phyloP scores from a whole-genome alignment of 1,284 basidiomycete genomes.

The Ustilago bromivora region DNA sequence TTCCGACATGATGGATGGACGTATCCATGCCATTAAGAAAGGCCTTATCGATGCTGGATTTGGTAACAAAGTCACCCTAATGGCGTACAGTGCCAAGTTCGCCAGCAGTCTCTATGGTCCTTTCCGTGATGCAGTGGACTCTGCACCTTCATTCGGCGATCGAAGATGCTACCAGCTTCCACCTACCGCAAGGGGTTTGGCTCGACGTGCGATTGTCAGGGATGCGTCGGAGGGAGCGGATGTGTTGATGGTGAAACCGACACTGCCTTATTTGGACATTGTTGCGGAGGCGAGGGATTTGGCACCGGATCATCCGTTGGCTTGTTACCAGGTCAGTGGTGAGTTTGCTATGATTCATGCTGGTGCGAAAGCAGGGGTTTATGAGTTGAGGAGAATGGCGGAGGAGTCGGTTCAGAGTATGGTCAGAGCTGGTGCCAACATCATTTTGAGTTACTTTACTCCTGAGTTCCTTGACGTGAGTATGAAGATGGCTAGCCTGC shows the following conservation, averaged over 20 bases:
- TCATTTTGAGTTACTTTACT: conserved; percentile 94
- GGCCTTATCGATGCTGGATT: conserved; percentile 84
- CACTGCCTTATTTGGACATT: conserved; percentile 95
- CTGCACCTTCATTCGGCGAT: conserved; percentile 91
- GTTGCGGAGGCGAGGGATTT: conserved; percentile 87
- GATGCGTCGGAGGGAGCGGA: conserved; percentile 95
- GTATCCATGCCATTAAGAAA: conserved; percentile 89
- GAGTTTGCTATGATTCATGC: conserved; percentile 98
- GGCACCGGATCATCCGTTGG: conserved; percentile 86
- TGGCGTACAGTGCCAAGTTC: conserved; percentile 99
- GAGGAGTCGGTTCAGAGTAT: conserved; percentile 91
- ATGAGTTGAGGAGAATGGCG: conserved; percentile 90
- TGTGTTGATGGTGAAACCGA: conserved; percentile 98
- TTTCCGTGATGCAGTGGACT: conserved; percentile 97
- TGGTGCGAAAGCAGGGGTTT: conserved; percentile 91
- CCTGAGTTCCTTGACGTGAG: conserved; percentile 78
- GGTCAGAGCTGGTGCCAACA: conserved; percentile 88
- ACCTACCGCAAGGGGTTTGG: conserved; percentile 86
- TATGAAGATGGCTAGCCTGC: neutral
- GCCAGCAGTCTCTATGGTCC: conserved; percentile 96
- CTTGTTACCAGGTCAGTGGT: conserved; percentile 82
- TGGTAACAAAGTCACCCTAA: conserved; percentile 79
- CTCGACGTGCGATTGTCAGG: conserved; percentile 88
- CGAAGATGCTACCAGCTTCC: conserved; percentile 98
- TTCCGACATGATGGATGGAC: conserved; percentile 99